These are phyloP conservation scores for Lomentospora prolificans DNA, from an alignment of 2,329 filamentous ascomycete species.

Conservation along the genomic window DNA sequence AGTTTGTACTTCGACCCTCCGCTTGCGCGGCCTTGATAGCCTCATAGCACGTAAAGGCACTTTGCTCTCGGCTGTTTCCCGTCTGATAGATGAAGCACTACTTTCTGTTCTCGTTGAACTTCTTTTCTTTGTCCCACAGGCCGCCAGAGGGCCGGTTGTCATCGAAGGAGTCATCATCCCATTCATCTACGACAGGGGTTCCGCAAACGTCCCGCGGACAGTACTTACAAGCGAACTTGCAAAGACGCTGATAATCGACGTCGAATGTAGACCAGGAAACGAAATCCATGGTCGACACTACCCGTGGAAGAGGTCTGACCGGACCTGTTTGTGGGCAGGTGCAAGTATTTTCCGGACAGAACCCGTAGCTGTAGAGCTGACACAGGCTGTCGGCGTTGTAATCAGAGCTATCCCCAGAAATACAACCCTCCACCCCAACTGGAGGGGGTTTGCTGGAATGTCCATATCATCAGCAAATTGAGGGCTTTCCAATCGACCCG, in stretches of 20 bases:
- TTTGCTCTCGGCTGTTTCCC: slow-evolving; percentile 11
- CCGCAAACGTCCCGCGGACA: slow-evolving; percentile 13
- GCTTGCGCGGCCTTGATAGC: too few species aligned
- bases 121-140: slow-evolving; percentile 11
- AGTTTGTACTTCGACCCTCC: slow-evolving; percentile 3
- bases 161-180: slow-evolving; percentile 6
- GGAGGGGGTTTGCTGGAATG: not conserved
- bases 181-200: not conserved
- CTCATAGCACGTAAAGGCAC: slow-evolving; percentile 7
- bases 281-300: slow-evolving; percentile 8
- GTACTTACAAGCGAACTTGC: slow-evolving; percentile 12
- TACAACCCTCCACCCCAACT: slow-evolving; percentile 3
- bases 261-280: slow-evolving; percentile 13
- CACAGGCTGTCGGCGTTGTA: slow-evolving; percentile 10
- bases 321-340: slow-evolving; percentile 13
- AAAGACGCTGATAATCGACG: slow-evolving; percentile 11
- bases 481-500: not conserved
- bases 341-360: slow-evolving; percentile 13
- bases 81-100: too few species aligned
- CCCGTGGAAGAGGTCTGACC: slow-evolving; percentile 12
- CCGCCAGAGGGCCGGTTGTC: slow-evolving; percentile 11
- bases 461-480: slow-evolving; percentile 9
- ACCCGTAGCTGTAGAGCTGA: slow-evolving; percentile 10
- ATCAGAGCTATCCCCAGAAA: slow-evolving; percentile 6
- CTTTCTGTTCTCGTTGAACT: slow-evolving; percentile 13